phyloP scores from a whole-genome alignment of 2,329 filamentous ascomycete genomes.

The Sarocladium strictum region DNA sequence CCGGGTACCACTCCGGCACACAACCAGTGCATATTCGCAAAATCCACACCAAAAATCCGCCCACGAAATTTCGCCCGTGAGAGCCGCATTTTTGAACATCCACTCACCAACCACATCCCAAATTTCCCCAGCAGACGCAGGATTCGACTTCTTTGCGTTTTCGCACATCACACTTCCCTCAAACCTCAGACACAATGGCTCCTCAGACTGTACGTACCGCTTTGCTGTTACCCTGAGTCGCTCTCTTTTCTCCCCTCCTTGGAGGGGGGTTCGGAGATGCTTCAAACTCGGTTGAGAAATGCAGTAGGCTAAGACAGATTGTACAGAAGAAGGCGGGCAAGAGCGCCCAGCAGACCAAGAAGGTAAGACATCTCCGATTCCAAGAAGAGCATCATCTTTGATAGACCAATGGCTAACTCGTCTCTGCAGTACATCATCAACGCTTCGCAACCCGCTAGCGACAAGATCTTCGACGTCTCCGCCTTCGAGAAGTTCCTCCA shows the following conservation, averaged over 20 bases:
- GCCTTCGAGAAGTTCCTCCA: constrained; percentile 99
- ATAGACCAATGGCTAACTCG: too few relatives aligned
- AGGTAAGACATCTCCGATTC: constrained; percentile 45
- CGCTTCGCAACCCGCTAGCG: constrained; percentile 92
- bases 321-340: constrained; percentile 63
- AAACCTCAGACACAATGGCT: constrained; percentile 63
- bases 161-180: constrained; percentile 17
- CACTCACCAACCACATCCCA: constrained; percentile 17
- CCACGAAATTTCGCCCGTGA: constrained; percentile 4
- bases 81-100: constrained; percentile 11
- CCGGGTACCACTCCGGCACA: neutral
- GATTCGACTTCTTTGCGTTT: constrained; percentile 68
- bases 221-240: constrained; percentile 75
- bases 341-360: constrained; percentile 79
- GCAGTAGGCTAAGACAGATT: constrained; percentile 91
- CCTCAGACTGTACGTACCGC: constrained; percentile 85
- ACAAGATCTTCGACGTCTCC: constrained; percentile 99
- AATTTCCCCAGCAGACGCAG: constrained; percentile 55
- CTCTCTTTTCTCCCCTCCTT: constrained; percentile 12
- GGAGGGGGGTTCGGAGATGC: neutral
- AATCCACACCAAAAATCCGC: constrained; percentile 6
- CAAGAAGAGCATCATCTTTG: neutral
- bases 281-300: constrained; percentile 28
- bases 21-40: constrained; percentile 6
- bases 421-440: constrained; percentile 82